Conservation (phyloP, 2,329 filamentous ascomycete genomes). For the Plenodomus tracheiphilus region DNA sequence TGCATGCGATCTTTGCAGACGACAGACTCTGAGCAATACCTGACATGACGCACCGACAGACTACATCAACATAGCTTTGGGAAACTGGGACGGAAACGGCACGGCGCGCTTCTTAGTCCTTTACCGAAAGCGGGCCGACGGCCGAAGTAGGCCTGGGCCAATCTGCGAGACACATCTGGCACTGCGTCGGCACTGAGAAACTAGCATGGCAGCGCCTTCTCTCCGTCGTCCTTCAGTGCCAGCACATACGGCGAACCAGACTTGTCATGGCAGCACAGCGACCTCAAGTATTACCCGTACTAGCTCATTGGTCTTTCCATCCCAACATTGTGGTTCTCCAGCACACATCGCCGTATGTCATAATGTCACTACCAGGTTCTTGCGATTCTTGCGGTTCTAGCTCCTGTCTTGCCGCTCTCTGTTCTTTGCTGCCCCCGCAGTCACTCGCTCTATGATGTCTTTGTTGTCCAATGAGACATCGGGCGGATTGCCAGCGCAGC, state of each 20-base stretch:
- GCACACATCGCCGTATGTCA: constrained; percentile 31
- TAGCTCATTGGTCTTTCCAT: constrained; percentile 29
- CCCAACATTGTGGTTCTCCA: constrained; percentile 25
- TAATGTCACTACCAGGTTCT: constrained; percentile 33
- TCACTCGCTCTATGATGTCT: constrained; percentile 25
- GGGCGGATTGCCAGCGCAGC: constrained; percentile 34
- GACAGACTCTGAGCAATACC: constrained; percentile 23
- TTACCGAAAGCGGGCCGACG: constrained; percentile 27
- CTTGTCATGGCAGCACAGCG: constrained; percentile 26
- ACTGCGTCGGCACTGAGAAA: constrained; percentile 27
- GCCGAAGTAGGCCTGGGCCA: constrained; percentile 24
- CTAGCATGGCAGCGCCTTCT: constrained; percentile 29
- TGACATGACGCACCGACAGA: constrained; percentile 26
- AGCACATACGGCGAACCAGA: constrained; percentile 36
- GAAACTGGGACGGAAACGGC: constrained; percentile 37
- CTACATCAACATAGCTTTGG: constrained; percentile 22
- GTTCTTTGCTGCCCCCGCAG: constrained; percentile 29
- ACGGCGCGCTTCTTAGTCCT: constrained; percentile 33
- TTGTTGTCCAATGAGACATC: constrained; percentile 33
- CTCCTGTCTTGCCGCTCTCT: constrained; percentile 27
- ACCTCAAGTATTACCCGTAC: constrained; percentile 16
- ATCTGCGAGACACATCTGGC: constrained; percentile 35
- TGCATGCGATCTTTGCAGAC: constrained; percentile 18
- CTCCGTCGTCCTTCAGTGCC: constrained; percentile 32
- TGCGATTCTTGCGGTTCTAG: constrained; percentile 14